phyloP scores from a whole-genome alignment of 148 eudicot genomes.

The Arbutus unedo region DNA sequence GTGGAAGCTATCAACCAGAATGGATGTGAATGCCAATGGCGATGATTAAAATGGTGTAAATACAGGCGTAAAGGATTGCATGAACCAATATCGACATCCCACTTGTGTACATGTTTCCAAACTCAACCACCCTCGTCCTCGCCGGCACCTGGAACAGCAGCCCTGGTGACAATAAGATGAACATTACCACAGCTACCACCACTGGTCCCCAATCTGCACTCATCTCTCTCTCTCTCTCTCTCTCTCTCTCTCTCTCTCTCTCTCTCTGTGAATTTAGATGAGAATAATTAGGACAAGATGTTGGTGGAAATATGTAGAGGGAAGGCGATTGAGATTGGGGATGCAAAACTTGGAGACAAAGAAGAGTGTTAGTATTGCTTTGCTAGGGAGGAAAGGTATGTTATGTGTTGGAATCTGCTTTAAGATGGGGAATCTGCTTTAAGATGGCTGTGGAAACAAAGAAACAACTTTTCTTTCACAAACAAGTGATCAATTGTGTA shows the following conservation, averaged over 20 bases:
- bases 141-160: constrained; percentile 15
- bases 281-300: neutral
- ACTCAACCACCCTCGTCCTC: constrained; percentile 16
- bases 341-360: constrained; percentile 13
- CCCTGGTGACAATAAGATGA: constrained; percentile 8
- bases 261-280: neutral
- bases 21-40: constrained; percentile 10
- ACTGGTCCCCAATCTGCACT: constrained; percentile 10
- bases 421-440: neutral
- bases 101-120: constrained; percentile 17
- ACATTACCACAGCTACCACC: constrained; percentile 6
- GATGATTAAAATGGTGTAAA: constrained; percentile 11
- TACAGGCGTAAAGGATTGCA: constrained; percentile 4
- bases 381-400: constrained; percentile 15
- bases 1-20: neutral
- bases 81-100: constrained; percentile 14
- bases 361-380: neutral
- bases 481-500: neutral
- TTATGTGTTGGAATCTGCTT: constrained; percentile 12
- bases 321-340: constrained; percentile 1
- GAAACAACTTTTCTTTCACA: too few species aligned
- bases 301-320: neutral
- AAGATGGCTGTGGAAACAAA: neutral
- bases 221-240: constrained; percentile 8
- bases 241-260: neutral